Conservation (phyloP, 176 grass and related monocot genomes). For the bread wheat (Triticum aestivum) region IWGSC_CS_RefSeq_v2.1 NC_057811.1:330525627-330526126, state of each 20-base stretch:
- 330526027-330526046: no score
- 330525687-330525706: slow-evolving; percentile 5
- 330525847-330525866: background rate
- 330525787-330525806: background rate
- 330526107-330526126: background rate
- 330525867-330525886: background rate
- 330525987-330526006: background rate
- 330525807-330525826: background rate
- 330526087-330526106: slow-evolving; percentile 1
- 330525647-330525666: background rate
- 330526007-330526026: background rate
- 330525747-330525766: background rate
- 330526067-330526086: slow-evolving; percentile 13
- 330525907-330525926: slow-evolving; percentile 27
- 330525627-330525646: background rate
- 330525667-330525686: background rate
- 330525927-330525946: slow-evolving; percentile 9
- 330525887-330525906: background rate
- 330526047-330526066: background rate
- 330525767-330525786: background rate
- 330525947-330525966: slow-evolving; percentile 18
- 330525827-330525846: background rate
- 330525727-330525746: background rate
- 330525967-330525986: slow-evolving; percentile 15
- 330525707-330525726: background rate